Percentiles rank a stretch among this genome's conserved stretches.
Conservation (phyloP, 2,329 filamentous ascomycete species). For the Phyllosticta paracitricarpa region DNA sequence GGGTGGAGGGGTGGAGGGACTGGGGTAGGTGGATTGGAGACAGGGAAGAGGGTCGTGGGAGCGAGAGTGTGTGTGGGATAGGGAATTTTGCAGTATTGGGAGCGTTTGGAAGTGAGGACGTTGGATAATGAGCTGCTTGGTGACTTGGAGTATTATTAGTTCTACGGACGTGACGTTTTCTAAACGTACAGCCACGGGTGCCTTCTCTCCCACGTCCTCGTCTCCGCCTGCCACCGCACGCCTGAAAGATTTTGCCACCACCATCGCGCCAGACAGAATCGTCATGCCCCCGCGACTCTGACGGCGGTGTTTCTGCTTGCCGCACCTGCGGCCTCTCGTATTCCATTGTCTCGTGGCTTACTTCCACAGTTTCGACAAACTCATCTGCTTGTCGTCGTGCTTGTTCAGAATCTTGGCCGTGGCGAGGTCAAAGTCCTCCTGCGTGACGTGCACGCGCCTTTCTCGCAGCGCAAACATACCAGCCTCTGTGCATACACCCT, state of each 20-base stretch:
- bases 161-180: not conserved
- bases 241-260: not conserved
- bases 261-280: not conserved
- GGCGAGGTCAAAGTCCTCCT: slow-evolving; percentile 97
- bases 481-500: slow-evolving; percentile 97
- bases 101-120: too few species aligned
- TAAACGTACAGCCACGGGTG: not conserved
- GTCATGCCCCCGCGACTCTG: not conserved
- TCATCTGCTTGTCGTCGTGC: slow-evolving; percentile 96
- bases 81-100: not conserved
- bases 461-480: slow-evolving; percentile 97
- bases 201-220: not conserved
- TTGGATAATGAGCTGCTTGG: not conserved
- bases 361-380: slow-evolving; percentile 80
- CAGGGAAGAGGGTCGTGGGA: too few species aligned
- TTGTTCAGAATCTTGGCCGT: slow-evolving; percentile 99
- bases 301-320: not conserved
- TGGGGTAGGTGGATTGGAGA: not conserved
- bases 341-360: slow-evolving; percentile 26
- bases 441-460: slow-evolving; percentile 91
- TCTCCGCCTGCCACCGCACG: not conserved
- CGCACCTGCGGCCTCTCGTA: not conserved
- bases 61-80: not conserved
- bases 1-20: not conserved
- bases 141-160: not conserved